Percentiles rank a stretch among this genome's conserved stretches.
These are phyloP conservation scores for Nemania bipapillata DNA, from an alignment of 2,329 filamentous ascomycete genomes.

Conservation along the genomic window DNA sequence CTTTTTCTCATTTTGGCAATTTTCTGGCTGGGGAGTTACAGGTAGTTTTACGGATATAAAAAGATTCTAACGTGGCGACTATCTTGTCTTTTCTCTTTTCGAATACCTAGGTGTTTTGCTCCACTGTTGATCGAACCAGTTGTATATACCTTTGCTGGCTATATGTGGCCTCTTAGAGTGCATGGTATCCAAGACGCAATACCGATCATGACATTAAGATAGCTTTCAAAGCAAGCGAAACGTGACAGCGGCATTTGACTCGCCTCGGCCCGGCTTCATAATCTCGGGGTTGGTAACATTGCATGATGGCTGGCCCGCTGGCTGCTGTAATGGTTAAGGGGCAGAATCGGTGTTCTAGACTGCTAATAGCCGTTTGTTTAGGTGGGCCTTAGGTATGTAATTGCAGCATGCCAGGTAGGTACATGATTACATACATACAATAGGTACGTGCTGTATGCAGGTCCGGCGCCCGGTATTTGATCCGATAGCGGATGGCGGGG, in stretches of 20 bases:
- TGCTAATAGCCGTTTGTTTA: not conserved
- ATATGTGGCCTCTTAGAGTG: slow-evolving; percentile 17
- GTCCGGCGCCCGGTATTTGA: slow-evolving; percentile 81
- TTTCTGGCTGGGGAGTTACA: slow-evolving; percentile 30
- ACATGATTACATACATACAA: not conserved
- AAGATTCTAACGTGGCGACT: slow-evolving; percentile 17
- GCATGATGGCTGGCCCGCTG: not conserved
- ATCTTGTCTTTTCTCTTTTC: not conserved
- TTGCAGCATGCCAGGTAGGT: no score
- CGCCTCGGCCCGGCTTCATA: not conserved
- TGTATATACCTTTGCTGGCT: slow-evolving; percentile 30
- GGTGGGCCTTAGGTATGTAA: not conserved
- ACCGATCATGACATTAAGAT: no score
- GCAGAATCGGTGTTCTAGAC: not conserved
- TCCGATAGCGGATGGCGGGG: slow-evolving; percentile 51
- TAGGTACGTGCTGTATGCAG: not conserved
- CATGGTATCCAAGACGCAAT: slow-evolving; percentile 13
- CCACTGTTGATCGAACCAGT: slow-evolving; percentile 1
- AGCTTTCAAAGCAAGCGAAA: no score
- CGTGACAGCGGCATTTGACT: slow-evolving; percentile 9
- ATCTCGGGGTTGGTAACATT: not conserved
- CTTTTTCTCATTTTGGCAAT: not conserved
- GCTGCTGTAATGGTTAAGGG: no score
- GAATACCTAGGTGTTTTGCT: slow-evolving; percentile 6
- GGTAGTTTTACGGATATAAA: slow-evolving; percentile 24